Evolutionary conservation across 1,139 yeast species (phyloP).

Genomic region (Ogataea hybrid): DNA sequence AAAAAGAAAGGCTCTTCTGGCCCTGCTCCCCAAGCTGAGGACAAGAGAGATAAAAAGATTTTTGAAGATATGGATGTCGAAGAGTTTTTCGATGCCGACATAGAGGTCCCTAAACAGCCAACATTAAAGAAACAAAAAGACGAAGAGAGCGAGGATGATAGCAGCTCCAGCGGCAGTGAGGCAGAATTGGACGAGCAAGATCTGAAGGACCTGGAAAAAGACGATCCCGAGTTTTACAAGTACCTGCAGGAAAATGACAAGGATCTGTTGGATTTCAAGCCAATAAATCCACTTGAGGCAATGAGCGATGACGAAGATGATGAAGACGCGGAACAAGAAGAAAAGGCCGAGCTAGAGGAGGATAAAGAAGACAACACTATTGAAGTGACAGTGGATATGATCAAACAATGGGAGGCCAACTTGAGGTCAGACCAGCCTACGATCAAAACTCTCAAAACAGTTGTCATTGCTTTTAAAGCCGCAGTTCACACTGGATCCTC

Average conservation of each 20-base stretch:
- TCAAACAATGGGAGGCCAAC: conserved; percentile 65
- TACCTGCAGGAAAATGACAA: conserved; percentile 79
- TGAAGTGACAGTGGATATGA: conserved; percentile 61
- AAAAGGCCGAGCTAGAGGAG: conserved; percentile 26
- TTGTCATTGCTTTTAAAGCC: conserved; percentile 79
- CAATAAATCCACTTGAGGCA: conserved; percentile 71
- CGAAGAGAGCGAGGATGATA: conserved; percentile 34
- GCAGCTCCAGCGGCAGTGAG: conserved; percentile 46
- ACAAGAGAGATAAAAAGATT: conserved; percentile 39
- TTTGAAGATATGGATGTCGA: conserved; percentile 81
- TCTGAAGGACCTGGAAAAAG: conserved; percentile 62
- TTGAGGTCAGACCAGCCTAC: conserved; percentile 52
- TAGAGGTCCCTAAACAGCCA: conserved; percentile 58
- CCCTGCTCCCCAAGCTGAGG: conserved; percentile 15
- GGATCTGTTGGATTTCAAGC: conserved; percentile 67
- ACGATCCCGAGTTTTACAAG: conserved; percentile 86
- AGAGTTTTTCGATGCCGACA: conserved; percentile 72
- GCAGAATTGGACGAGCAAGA: conserved; percentile 47
- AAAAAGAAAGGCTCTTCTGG: conserved; percentile 29
- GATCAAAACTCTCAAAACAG: conserved; percentile 60
- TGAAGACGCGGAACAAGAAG: conserved; percentile 41
- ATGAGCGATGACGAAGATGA: conserved; percentile 61
- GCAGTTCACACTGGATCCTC: conserved; percentile 68
- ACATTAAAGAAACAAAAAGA: conserved; percentile 18
- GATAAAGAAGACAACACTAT: conserved; percentile 33